These are phyloP conservation scores for Yamagishiella unicocca DNA, from an alignment of 139 green algal species.

Conservation along the genomic window DNA sequence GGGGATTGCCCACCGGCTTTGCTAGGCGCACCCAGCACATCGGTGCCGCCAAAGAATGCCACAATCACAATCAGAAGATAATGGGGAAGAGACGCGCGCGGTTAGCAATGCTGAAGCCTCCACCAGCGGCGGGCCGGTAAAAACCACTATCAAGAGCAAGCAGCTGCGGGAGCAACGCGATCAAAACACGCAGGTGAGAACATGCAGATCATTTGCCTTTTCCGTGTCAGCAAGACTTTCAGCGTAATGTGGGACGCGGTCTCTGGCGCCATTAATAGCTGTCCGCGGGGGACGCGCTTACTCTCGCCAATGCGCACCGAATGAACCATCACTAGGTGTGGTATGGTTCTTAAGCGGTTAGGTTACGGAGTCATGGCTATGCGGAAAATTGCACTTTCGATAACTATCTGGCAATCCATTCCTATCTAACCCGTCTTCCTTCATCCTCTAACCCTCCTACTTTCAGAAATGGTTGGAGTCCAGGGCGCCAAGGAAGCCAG, in stretches of 20 bases:
- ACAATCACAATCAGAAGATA: background rate
- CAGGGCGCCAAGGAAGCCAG: background rate
- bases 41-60: background rate
- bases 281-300: no score
- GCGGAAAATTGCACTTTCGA: no score
- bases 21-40: background rate
- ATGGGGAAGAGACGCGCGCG: background rate
- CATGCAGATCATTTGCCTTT: background rate
- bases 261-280: background rate
- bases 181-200: background rate
- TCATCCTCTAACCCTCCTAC: no score
- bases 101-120: conserved; percentile 9
- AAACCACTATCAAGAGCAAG: conserved; percentile 17
- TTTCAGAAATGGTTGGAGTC: conserved; percentile 13
- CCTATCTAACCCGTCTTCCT: no score
- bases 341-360: no score
- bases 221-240: background rate
- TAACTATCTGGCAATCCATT: no score
- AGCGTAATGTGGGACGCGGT: background rate
- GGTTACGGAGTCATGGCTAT: no score
- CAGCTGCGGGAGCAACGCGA: background rate
- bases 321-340: no score
- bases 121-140: background rate
- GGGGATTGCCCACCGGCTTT: no score
- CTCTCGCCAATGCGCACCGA: no score